phyloP scores from a whole-genome alignment of 1,139 yeast genomes.

The Trichomonascaceae sp. region DNA sequence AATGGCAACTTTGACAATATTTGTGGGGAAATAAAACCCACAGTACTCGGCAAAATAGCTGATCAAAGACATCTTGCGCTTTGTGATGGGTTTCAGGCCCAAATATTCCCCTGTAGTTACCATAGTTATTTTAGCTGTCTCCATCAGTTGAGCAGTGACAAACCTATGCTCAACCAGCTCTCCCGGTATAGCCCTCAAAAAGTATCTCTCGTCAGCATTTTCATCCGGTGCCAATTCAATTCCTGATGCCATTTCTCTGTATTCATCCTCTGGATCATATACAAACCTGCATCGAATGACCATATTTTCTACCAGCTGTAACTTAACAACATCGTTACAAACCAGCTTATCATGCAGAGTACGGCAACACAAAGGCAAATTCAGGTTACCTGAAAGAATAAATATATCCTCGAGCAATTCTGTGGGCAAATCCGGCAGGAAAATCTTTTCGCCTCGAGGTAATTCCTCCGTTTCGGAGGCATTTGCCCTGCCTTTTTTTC shows the following conservation, averaged over 20 bases:
- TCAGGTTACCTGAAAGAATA: constrained; percentile 13
- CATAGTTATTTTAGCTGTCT: constrained; percentile 3
- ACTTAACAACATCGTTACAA: constrained; percentile 10
- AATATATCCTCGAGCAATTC: constrained; percentile 18
- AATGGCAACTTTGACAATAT: background rate
- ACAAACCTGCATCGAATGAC: background rate
- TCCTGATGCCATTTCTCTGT: background rate
- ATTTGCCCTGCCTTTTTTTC: background rate
- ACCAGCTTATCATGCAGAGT: constrained; percentile 8
- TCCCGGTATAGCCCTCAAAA: background rate
- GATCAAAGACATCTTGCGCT: background rate
- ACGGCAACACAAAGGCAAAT: constrained; percentile 13
- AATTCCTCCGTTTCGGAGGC: background rate
- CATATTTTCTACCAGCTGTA: background rate
- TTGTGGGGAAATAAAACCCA: background rate
- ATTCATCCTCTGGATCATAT: background rate
- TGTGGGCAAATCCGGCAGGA: constrained; percentile 16
- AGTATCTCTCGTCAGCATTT: background rate
- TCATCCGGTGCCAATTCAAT: background rate
- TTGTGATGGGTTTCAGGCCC: background rate
- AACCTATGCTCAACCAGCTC: background rate
- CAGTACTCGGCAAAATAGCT: background rate
- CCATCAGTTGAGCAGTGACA: constrained; percentile 14
- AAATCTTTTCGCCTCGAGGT: background rate
- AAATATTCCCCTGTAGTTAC: constrained; percentile 3